phyloP scores from a whole-genome alignment of 1,284 basidiomycete species.

The Ceratobasidium sp. region DNA sequence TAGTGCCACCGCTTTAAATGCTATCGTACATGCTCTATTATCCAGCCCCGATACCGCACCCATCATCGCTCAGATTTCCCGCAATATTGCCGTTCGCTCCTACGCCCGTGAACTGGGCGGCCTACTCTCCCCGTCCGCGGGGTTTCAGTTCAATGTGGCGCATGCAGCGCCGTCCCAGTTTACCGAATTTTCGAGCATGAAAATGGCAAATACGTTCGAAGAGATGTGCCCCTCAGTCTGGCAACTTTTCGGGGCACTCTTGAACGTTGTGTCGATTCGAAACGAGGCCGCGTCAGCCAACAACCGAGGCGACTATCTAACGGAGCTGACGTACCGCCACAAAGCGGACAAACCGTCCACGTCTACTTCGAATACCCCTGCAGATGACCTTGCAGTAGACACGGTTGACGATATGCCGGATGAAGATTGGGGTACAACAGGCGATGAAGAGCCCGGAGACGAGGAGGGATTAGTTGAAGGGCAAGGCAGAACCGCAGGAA shows the following conservation, averaged over 20 bases:
- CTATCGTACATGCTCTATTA: not conserved
- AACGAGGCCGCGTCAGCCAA: not conserved
- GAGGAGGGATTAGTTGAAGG: not conserved
- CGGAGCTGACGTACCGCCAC: not conserved
- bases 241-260: constrained; percentile 2
- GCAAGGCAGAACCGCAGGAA: too few relatives aligned
- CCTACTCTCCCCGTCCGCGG: not conserved
- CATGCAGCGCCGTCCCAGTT: constrained; percentile 4
- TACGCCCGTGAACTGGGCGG: not conserved
- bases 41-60: not conserved
- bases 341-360: too few relatives aligned
- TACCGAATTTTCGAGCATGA: constrained; percentile 6
- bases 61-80: not conserved
- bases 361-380: too few relatives aligned
- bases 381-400: too few relatives aligned
- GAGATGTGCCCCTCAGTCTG: not conserved
- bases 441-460: constrained; percentile 3
- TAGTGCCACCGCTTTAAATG: not conserved
- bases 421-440: constrained; percentile 4
- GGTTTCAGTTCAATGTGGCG: constrained; percentile 18
- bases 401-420: constrained; percentile 3
- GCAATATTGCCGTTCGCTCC: not conserved
- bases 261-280: not conserved
- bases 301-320: constrained; percentile 13
- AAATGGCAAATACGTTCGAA: not conserved